phyloP scores from a whole-genome alignment of 441 rosid species.

The Bruguiera hainesii region DNA sequence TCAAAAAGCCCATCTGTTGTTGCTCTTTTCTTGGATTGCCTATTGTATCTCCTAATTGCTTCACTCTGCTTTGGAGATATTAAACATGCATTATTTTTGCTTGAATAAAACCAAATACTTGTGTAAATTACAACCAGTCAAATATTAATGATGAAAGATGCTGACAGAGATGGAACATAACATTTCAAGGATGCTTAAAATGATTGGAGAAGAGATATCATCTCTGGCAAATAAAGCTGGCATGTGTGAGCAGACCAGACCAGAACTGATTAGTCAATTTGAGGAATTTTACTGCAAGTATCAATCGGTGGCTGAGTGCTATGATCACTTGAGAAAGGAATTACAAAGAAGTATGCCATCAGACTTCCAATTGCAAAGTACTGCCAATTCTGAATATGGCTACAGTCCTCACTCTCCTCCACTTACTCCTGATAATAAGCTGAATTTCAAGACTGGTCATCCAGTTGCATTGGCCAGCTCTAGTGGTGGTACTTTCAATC shows the following conservation, averaged over 20 bases:
- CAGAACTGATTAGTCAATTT: conserved; percentile 33
- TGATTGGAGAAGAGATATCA: conserved; percentile 33
- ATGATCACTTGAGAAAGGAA: conserved; percentile 32
- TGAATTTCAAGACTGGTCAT: conserved; percentile 24
- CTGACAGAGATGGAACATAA: conserved; percentile 42
- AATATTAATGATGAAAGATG: not conserved
- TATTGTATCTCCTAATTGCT: too few species aligned
- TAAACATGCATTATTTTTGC: too few species aligned
- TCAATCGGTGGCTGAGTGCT: conserved; percentile 37
- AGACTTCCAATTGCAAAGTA: conserved; percentile 27
- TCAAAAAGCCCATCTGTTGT: too few species aligned
- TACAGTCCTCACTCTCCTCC: conserved; percentile 30
- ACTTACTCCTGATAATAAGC: conserved; percentile 40
- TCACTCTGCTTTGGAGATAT: too few species aligned
- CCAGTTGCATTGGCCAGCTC: conserved; percentile 39
- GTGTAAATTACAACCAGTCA: too few species aligned
- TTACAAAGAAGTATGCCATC: conserved; percentile 26
- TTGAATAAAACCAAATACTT: too few species aligned
- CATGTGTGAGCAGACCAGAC: conserved; percentile 25
- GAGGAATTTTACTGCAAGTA: conserved; percentile 37
- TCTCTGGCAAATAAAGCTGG: conserved; percentile 29
- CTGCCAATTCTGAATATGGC: conserved; percentile 21
- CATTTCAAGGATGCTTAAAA: conserved; percentile 33
- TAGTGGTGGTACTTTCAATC: conserved; percentile 41
- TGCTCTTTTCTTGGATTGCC: too few species aligned